A percentile compares a stretch with the other conserved stretches of the same genome.
Conservation (phyloP, 1,139 yeast genomes). For the Pichia cactophila region DNA sequence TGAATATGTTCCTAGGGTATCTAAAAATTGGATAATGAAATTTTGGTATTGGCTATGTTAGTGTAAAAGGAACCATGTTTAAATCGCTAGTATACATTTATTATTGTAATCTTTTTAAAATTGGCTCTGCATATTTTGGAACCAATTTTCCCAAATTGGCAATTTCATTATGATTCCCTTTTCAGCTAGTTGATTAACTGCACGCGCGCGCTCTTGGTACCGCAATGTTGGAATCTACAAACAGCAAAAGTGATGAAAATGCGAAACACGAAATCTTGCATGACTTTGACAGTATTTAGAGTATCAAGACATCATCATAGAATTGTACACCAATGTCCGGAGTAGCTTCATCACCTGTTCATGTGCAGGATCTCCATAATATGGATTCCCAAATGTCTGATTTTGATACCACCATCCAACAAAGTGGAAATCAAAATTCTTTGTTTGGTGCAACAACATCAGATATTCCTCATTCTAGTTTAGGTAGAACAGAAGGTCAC, state of each 20-base stretch:
- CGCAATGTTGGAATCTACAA: too few relatives aligned
- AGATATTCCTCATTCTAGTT: constrained; percentile 4
- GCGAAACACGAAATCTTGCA: not conserved
- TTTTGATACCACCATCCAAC: constrained; percentile 6
- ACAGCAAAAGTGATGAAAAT: too few relatives aligned
- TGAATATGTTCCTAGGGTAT: constrained; percentile 29
- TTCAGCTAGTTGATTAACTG: too few relatives aligned
- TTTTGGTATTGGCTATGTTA: constrained; percentile 34
- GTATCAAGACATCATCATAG: not conserved
- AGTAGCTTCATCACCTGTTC: constrained; percentile 13
- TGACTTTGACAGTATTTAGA: too few relatives aligned
- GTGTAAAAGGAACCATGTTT: not conserved
- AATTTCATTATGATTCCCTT: not conserved
- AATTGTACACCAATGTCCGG: constrained; percentile 8
- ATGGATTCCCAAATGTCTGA: not conserved
- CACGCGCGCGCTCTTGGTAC: too few relatives aligned
- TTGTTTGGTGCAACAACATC: constrained; percentile 9
- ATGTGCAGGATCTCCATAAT: not conserved
- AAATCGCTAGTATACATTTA: too few relatives aligned
- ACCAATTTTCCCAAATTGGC: not conserved
- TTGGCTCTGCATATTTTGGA: too few relatives aligned
- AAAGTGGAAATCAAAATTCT: constrained; percentile 6
- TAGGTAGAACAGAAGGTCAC: constrained; percentile 1
- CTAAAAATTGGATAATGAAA: constrained; percentile 31
- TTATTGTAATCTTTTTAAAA: too few relatives aligned